These are phyloP conservation scores for Yamadazyma atmosphaerica DNA, from an alignment of 1,139 yeast species.

Conservation along the genomic window DNA sequence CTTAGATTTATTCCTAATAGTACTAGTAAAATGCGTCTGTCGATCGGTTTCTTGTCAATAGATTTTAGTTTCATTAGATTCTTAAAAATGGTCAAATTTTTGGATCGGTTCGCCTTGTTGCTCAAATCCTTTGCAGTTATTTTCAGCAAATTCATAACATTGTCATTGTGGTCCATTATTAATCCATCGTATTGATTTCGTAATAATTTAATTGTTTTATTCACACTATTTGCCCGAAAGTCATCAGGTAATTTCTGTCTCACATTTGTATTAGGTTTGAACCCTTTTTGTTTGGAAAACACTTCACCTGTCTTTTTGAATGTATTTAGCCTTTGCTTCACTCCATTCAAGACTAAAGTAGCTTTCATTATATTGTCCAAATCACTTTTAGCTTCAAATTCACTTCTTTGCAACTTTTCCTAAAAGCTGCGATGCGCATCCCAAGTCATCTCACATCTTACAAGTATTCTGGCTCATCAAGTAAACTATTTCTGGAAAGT, in stretches of 20 bases:
- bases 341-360: not conserved
- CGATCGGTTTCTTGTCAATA: constrained; percentile 28
- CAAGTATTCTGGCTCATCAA: not conserved
- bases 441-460: constrained; percentile 1
- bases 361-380: constrained; percentile 4
- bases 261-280: not conserved
- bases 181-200: constrained; percentile 20
- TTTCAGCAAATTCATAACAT: constrained; percentile 13
- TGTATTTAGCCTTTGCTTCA: constrained; percentile 28
- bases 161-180: constrained; percentile 16
- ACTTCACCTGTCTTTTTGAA: constrained; percentile 32
- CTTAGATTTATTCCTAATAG: constrained; percentile 58
- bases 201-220: constrained; percentile 21
- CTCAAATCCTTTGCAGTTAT: constrained; percentile 12
- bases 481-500: too few relatives aligned
- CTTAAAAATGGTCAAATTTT: constrained; percentile 25
- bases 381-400: too few relatives aligned
- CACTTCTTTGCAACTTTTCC: too few relatives aligned
- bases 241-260: constrained; percentile 1
- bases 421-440: constrained; percentile 7
- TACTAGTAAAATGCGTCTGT: constrained; percentile 46
- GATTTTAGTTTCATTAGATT: constrained; percentile 28
- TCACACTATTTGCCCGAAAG: constrained; percentile 15
- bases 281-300: constrained; percentile 5
- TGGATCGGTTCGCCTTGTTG: constrained; percentile 3